Conservation (phyloP, 208 protist genomes). For the Trypanosoma melophagium region DNA sequence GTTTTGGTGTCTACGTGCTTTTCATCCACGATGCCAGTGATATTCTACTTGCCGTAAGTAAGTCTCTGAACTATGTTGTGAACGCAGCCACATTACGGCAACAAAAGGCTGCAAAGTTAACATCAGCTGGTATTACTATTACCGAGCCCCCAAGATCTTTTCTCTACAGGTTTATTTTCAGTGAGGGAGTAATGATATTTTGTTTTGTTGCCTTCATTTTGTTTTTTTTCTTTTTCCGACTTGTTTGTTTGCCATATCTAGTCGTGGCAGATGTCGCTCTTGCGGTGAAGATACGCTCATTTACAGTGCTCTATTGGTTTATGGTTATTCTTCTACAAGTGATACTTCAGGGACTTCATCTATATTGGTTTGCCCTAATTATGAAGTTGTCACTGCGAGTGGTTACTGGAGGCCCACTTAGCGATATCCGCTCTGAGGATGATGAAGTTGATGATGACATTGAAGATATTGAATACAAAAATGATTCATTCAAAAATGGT, state of each 20-base stretch:
- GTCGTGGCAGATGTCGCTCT: conserved; percentile 29
- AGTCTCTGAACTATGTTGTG: conserved; percentile 60
- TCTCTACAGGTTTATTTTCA: conserved; percentile 32
- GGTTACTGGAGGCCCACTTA: conserved; percentile 32
- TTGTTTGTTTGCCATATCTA: conserved; percentile 60
- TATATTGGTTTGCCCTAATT: conserved; percentile 69
- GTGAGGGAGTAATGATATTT: conserved; percentile 32
- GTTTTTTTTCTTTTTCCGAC: conserved; percentile 63
- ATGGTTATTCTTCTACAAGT: conserved; percentile 54
- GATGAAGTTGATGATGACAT: conserved; percentile 39
- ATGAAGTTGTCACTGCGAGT: conserved; percentile 36
- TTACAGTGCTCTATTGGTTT: conserved; percentile 55
- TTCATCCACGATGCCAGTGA: conserved; percentile 78
- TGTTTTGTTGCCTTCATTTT: conserved; percentile 52
- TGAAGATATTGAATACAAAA: too few relatives aligned
- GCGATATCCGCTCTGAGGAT: conserved; percentile 64
- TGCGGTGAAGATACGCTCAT: conserved; percentile 41
- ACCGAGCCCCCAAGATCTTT: conserved; percentile 24
- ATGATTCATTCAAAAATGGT: too few relatives aligned
- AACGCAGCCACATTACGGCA: conserved; percentile 32
- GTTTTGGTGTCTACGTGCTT: conserved; percentile 67
- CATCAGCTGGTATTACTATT: not conserved
- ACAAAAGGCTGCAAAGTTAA: not conserved
- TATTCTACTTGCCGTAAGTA: conserved; percentile 64
- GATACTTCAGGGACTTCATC: conserved; percentile 63